Conservation (phyloP, 1,139 yeast genomes). For the Geotrichum europaeum region DNA sequence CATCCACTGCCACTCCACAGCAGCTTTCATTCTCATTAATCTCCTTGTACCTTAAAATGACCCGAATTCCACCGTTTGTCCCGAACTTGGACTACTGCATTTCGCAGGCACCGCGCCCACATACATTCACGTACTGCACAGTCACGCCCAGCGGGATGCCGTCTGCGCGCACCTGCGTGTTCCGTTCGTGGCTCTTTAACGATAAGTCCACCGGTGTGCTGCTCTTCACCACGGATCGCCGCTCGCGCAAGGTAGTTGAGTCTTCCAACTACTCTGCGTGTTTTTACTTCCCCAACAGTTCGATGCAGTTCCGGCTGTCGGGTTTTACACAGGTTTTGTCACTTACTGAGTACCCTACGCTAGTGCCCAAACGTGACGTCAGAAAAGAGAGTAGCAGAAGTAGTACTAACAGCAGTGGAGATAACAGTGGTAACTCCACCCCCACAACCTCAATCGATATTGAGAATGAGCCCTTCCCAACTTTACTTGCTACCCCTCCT, state of each 20-base stretch:
- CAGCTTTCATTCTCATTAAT: not conserved
- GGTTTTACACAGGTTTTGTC: constrained; percentile 51
- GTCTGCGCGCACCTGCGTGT: constrained; percentile 61
- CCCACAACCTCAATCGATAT: not conserved
- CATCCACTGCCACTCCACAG: constrained; percentile 33
- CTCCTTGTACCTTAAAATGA: constrained; percentile 17
- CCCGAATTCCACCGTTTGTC: constrained; percentile 30
- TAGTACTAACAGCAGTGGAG: not conserved
- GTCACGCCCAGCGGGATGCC: constrained; percentile 54
- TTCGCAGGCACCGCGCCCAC: constrained; percentile 24
- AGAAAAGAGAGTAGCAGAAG: constrained; percentile 3
- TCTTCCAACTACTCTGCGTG: constrained; percentile 58
- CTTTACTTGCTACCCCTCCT: not conserved
- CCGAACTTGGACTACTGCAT: constrained; percentile 26
- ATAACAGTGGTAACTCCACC: not conserved
- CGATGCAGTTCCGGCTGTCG: constrained; percentile 65
- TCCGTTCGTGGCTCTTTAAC: constrained; percentile 68
- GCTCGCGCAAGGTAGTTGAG: constrained; percentile 53
- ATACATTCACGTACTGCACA: constrained; percentile 61
- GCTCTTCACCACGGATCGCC: constrained; percentile 64
- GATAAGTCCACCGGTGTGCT: constrained; percentile 63
- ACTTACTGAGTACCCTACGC: constrained; percentile 9
- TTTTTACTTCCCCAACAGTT: constrained; percentile 56
- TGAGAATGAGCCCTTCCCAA: not conserved
- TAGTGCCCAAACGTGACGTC: constrained; percentile 4